Conservation (phyloP, 2,329 filamentous ascomycete species). For the Phialocephala sp. region DNA sequence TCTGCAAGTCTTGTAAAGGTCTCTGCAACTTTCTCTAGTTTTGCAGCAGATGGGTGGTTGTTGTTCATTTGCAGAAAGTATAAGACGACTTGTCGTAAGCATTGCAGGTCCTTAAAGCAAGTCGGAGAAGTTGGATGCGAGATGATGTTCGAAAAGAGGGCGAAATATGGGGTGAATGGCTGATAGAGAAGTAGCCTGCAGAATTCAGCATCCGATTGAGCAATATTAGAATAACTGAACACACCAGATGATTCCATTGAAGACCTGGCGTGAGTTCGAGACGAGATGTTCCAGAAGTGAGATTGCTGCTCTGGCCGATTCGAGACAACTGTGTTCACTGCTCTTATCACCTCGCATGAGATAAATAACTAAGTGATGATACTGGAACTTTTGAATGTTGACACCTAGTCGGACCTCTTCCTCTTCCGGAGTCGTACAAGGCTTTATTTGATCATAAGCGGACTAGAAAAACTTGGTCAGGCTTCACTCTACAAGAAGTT, state of each 20-base stretch:
- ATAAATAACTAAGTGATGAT: constrained; percentile 27
- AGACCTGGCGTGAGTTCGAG: constrained; percentile 22
- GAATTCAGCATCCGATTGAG: neutral
- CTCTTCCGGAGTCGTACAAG: neutral
- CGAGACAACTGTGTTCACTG: constrained; percentile 18
- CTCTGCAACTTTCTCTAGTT: constrained; percentile 23
- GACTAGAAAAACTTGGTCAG: neutral
- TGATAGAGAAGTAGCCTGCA: constrained; percentile 29
- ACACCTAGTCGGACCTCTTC: constrained; percentile 23
- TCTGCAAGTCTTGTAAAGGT: constrained; percentile 23
- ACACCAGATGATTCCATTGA: constrained; percentile 30
- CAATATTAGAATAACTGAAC: neutral
- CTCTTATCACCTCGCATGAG: constrained; percentile 21
- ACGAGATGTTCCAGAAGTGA: constrained; percentile 24
- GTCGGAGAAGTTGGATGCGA: constrained; percentile 16
- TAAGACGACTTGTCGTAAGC: constrained; percentile 20
- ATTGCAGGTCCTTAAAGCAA: constrained; percentile 22
- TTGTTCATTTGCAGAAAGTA: constrained; percentile 27
- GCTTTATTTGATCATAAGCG: neutral
- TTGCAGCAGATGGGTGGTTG: constrained; percentile 19
- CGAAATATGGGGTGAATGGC: constrained; percentile 30
- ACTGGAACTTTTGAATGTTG: constrained; percentile 26
- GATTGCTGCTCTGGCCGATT: constrained; percentile 24
- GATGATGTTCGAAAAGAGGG: constrained; percentile 26
- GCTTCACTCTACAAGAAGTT: neutral